Conservation (phyloP, 2,329 filamentous ascomycete genomes). For the Fusarium coffeatum region DNA sequence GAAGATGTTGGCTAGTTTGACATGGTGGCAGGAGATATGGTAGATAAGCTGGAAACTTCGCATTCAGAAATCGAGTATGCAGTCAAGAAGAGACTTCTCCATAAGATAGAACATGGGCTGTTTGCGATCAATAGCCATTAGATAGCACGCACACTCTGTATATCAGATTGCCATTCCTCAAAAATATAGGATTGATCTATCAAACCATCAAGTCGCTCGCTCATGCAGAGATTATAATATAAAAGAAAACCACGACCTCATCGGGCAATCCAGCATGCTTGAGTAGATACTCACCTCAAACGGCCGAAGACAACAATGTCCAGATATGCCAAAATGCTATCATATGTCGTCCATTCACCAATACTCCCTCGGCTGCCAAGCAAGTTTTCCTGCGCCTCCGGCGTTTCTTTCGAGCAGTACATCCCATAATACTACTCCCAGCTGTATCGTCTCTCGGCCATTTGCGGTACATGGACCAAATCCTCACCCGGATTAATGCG, state of each 20-base stretch:
- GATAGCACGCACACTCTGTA: not conserved
- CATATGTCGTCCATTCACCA: not conserved
- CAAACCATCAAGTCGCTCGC: slow-evolving; percentile 30
- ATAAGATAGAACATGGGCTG: not conserved
- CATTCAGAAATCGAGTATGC: not conserved
- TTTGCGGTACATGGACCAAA: slow-evolving; percentile 63
- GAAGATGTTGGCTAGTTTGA: slow-evolving; percentile 51
- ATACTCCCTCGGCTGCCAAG: not conserved
- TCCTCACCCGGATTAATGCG: slow-evolving; percentile 60
- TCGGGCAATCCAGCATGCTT: not conserved
- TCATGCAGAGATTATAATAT: slow-evolving; percentile 13
- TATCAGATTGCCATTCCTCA: not conserved
- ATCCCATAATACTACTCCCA: slow-evolving; percentile 58
- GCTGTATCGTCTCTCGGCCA: slow-evolving; percentile 62
- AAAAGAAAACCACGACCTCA: not conserved
- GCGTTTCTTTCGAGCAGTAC: not conserved
- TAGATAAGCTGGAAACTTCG: slow-evolving; percentile 43
- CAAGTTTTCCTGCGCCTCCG: not conserved
- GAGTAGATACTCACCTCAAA: not conserved
- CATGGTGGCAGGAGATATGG: slow-evolving; percentile 72
- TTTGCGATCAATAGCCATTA: not conserved
- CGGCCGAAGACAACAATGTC: not conserved
- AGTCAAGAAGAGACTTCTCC: not conserved
- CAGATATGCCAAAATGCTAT: not conserved
- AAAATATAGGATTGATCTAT: not conserved